Evolutionary conservation across 352 stramenopile species (phyloP).

Genomic region (Phytopythium aichiense): DNA sequence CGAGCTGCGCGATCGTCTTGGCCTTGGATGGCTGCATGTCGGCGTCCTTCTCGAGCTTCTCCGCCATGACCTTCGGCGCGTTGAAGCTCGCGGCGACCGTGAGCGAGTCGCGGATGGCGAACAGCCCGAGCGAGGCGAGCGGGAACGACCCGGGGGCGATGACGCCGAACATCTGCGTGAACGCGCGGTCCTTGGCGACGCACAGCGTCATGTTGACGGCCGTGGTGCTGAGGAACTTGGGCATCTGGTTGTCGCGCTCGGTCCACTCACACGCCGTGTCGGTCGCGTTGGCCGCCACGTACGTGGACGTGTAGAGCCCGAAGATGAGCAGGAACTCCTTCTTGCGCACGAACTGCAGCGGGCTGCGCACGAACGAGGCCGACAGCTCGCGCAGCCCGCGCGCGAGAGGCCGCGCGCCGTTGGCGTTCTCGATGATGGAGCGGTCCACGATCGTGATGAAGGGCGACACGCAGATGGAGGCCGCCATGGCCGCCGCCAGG

Average conservation of each 20-base stretch:
- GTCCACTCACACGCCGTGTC: slow-evolving; percentile 80
- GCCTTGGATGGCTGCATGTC: slow-evolving; percentile 48
- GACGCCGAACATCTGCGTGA: slow-evolving; percentile 89
- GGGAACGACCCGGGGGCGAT: slow-evolving; percentile 73
- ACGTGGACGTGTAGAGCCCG: slow-evolving; percentile 88
- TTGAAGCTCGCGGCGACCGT: slow-evolving; percentile 89
- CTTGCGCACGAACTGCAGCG: slow-evolving; percentile 77
- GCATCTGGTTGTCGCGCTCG: slow-evolving; percentile 77
- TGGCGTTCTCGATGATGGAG: slow-evolving; percentile 89
- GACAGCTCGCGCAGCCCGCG: slow-evolving; percentile 63
- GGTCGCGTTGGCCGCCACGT: slow-evolving; percentile 82
- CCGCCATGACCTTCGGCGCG: slow-evolving; percentile 61
- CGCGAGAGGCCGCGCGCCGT: slow-evolving; percentile 56
- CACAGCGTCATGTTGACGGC: slow-evolving; percentile 90
- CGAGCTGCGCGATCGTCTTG: slow-evolving; percentile 66
- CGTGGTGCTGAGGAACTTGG: slow-evolving; percentile 87
- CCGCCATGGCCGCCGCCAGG: slow-evolving; percentile 46
- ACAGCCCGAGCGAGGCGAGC: slow-evolving; percentile 77
- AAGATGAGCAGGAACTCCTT: slow-evolving; percentile 89
- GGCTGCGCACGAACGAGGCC: slow-evolving; percentile 52
- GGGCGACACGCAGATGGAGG: slow-evolving; percentile 73
- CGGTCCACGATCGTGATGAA: slow-evolving; percentile 90
- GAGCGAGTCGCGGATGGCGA: slow-evolving; percentile 81
- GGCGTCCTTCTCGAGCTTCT: slow-evolving; percentile 49
- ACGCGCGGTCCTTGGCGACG: slow-evolving; percentile 90